Conservation (phyloP, 345 rosid genomes). For the Carallia pectinifolia region DNA sequence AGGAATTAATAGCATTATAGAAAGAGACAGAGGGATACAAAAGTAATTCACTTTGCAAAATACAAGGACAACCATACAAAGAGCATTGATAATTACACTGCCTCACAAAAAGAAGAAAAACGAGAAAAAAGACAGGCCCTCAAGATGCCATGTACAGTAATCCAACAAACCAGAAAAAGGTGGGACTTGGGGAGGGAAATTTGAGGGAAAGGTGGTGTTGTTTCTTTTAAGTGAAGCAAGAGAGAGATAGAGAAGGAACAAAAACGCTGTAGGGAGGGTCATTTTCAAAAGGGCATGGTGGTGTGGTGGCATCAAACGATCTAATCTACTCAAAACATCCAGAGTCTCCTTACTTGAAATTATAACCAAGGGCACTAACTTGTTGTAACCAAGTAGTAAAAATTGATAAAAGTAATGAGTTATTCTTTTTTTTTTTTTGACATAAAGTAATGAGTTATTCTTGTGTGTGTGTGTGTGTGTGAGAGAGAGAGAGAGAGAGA, state of each 20-base stretch:
- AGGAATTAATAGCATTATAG: no score
- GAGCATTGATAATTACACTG: neutral
- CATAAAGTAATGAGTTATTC: neutral
- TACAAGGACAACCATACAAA: no score
- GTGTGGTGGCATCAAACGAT: conserved; percentile 39
- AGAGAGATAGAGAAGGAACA: conserved; percentile 15
- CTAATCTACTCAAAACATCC: conserved; percentile 21
- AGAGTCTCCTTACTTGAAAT: conserved; percentile 8
- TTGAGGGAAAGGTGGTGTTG: conserved; percentile 27
- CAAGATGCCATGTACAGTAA: conserved; percentile 31
- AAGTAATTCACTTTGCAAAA: no score
- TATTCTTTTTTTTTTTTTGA: no score
- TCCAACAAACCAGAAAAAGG: conserved; percentile 25
- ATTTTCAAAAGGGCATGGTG: conserved; percentile 38
- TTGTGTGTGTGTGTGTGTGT: neutral
- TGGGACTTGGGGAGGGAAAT: conserved; percentile 19
- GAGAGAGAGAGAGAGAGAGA: neutral
- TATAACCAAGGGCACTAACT: conserved; percentile 6
- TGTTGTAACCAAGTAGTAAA: conserved; percentile 14
- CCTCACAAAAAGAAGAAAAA: conserved; percentile 5
- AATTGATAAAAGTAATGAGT: conserved; percentile 1
- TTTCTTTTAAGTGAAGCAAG: conserved; percentile 47
- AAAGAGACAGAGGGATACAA: no score
- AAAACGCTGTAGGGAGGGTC: conserved; percentile 37
- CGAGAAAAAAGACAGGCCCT: conserved; percentile 5